Base-by-base conservation (phyloP, 768 basidiomycete genomes). In the Russula ochroleuca region DNA sequence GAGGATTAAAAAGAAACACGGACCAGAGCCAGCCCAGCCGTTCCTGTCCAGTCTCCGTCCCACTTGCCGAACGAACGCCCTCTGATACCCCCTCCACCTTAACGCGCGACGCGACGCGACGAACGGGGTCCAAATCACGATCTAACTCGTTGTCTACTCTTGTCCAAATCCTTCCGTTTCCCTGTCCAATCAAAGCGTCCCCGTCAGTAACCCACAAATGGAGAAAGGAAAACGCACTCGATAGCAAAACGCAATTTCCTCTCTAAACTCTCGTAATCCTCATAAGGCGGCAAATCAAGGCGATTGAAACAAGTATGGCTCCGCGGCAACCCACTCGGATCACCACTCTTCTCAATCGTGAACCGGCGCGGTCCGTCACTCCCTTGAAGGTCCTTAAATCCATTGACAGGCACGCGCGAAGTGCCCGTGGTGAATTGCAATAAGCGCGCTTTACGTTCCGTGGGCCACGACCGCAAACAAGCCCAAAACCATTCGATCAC, bases 401-500 rank as follows among this genome's bases (percentile, higher is more conserved):
- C 94, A 71, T 94, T 94, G 69, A 94, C 93, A 13, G 94, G 88
- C 25, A 90, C 83, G 65, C 88, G 79, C n/a, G 88, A 90, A 2
- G 88, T 90, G 21, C 88, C 88, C 1, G 92, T 94, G 6, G 91
- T 90, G 75, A 96, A 96, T 73, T 94, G 93, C 21, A 95, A 76
- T 41, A 94, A 74, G 15, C 92, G 85, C 45, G 88, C 88, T 73
- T 94, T 94, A 67, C 90, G 83, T 73, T 96, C 94, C 0, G 90
- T 80, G 10, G 94, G 90, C 94, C 94, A 96, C 38, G 87, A 85
- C 41, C 89, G 86, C 59, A 96, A 83, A 70, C 88, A 90, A 73
- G 94, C 86, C 94, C 94, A 95, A 80, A 96, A 96, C 94, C 94
- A 95, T 70, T 92, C 88, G 67, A 95, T 92, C 64, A 91, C 88